Conservation (phyloP, 495 filamentous ascomycete species). For the Achaetomiella virescens region DNA sequence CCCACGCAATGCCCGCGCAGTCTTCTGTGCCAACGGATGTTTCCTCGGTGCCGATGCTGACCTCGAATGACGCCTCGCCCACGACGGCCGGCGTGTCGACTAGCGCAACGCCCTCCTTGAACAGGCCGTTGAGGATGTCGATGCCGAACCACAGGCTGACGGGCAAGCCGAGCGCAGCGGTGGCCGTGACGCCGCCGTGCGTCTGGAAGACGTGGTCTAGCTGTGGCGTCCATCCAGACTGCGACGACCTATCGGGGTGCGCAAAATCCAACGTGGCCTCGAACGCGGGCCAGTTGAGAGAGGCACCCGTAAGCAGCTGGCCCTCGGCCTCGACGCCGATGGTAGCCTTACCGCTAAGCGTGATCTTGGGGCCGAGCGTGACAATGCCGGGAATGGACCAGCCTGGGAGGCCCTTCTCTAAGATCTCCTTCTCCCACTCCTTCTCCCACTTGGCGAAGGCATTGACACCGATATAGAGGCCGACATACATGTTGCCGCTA, state of each 20-base stretch:
- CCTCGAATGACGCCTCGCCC: slow-evolving; percentile 6
- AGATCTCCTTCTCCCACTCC: slow-evolving; percentile 3
- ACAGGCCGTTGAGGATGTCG: slow-evolving; percentile 10
- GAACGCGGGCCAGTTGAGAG: slow-evolving; percentile 7
- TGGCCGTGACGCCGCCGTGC: slow-evolving; percentile 11
- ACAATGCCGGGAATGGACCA: slow-evolving; percentile 16
- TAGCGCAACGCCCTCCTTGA: slow-evolving; percentile 6
- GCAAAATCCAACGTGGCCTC: slow-evolving; percentile 3
- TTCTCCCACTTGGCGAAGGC: slow-evolving; percentile 12
- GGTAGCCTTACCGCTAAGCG: neutral
- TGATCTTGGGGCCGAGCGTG: slow-evolving; percentile 12
- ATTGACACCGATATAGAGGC: slow-evolving; percentile 15
- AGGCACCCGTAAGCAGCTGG: slow-evolving; percentile 9
- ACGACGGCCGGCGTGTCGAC: slow-evolving; percentile 8
- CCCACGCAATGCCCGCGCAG: slow-evolving; percentile 4
- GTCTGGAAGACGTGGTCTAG: slow-evolving; percentile 10
- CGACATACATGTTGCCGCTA: slow-evolving; percentile 13
- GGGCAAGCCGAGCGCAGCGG: slow-evolving; percentile 12
- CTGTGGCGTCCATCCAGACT: slow-evolving; percentile 7
- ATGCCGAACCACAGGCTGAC: slow-evolving; percentile 9
- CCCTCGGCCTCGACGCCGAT: slow-evolving; percentile 9
- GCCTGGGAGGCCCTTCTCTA: slow-evolving; percentile 7
- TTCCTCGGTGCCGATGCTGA: neutral
- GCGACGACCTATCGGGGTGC: slow-evolving; percentile 2
- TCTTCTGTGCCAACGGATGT: slow-evolving; percentile 4